Evolutionary conservation across 2,329 filamentous ascomycete genomes (phyloP).

Genomic region (Aspergillus glaucus): DNA sequence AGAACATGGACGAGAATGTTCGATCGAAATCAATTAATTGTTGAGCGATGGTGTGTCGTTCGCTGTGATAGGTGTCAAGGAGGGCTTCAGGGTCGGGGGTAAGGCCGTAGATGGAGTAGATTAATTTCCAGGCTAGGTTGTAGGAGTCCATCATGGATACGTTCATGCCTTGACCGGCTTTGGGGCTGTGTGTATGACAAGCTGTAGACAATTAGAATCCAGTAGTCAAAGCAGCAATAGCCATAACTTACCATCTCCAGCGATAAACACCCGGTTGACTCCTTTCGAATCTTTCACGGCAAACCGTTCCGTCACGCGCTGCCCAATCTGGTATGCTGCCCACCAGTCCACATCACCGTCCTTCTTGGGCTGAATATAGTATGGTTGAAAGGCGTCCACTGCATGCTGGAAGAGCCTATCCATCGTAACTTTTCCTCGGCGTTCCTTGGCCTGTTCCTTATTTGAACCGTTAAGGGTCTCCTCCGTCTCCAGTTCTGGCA

Average conservation of each 20-base stretch:
- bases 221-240: neutral
- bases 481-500: constrained; percentile 26
- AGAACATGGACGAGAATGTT: constrained; percentile 35
- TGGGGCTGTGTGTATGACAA: constrained; percentile 73
- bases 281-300: constrained; percentile 59
- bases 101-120: constrained; percentile 31
- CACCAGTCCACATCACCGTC: constrained; percentile 63
- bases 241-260: constrained; percentile 52
- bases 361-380: constrained; percentile 54
- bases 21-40: constrained; percentile 37
- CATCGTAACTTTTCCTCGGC: constrained; percentile 57
- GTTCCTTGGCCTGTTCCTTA: constrained; percentile 55
- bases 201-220: constrained; percentile 33
- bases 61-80: constrained; percentile 32
- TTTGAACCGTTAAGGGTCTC: constrained; percentile 37
- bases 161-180: constrained; percentile 75
- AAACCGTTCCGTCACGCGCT: constrained; percentile 49
- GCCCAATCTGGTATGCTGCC: constrained; percentile 70
- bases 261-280: constrained; percentile 65
- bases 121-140: constrained; percentile 39
- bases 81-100: constrained; percentile 23
- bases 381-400: constrained; percentile 60
- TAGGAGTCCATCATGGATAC: constrained; percentile 60
- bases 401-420: constrained; percentile 60
- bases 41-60: constrained; percentile 32